These are phyloP conservation scores for Sporothrix brunneoviolacea DNA, from an alignment of 2,329 filamentous ascomycete species.

Conservation along the genomic window DNA sequence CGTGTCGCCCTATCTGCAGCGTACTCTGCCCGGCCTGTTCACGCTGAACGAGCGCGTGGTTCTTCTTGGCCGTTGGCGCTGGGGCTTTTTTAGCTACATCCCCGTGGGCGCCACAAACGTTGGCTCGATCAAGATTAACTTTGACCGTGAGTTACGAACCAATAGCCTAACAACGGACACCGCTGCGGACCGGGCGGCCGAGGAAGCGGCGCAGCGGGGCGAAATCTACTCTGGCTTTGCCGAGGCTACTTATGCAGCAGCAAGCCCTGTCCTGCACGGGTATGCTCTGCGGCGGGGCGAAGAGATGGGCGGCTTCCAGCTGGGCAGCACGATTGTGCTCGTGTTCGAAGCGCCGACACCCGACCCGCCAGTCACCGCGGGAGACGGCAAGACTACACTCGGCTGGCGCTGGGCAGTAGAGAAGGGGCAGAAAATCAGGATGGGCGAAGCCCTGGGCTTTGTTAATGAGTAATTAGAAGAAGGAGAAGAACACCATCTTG, in stretches of 20 bases:
- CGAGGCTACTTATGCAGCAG: slow-evolving; percentile 79
- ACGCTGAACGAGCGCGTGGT: slow-evolving; percentile 95
- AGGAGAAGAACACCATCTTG: slow-evolving; percentile 1
- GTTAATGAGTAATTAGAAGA: slow-evolving; percentile 44
- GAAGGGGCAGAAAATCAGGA: slow-evolving; percentile 80
- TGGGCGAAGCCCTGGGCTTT: slow-evolving; percentile 78
- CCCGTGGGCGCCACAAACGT: slow-evolving; percentile 97
- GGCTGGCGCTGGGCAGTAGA: slow-evolving; percentile 84
- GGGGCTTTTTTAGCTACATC: slow-evolving; percentile 94
- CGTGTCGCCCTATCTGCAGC: slow-evolving; percentile 90
- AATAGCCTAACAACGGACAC: slow-evolving; percentile 92
- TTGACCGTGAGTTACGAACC: slow-evolving; percentile 87
- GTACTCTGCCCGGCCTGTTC: slow-evolving; percentile 87
- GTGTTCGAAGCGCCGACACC: slow-evolving; percentile 83
- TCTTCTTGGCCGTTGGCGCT: slow-evolving; percentile 86
- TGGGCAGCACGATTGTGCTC: slow-evolving; percentile 89
- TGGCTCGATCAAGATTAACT: slow-evolving; percentile 93
- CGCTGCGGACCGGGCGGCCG: slow-evolving; percentile 77
- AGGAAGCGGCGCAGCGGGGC: slow-evolving; percentile 65
- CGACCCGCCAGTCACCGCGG: slow-evolving; percentile 26
- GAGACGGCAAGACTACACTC: slow-evolving; percentile 47
- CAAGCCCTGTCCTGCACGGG: slow-evolving; percentile 71
- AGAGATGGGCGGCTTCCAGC: slow-evolving; percentile 96
- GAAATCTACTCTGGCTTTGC: slow-evolving; percentile 86
- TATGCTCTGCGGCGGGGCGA: slow-evolving; percentile 81